Conservation (phyloP, 2,329 filamentous ascomycete species). For the Alternaria ethzedia region DNA sequence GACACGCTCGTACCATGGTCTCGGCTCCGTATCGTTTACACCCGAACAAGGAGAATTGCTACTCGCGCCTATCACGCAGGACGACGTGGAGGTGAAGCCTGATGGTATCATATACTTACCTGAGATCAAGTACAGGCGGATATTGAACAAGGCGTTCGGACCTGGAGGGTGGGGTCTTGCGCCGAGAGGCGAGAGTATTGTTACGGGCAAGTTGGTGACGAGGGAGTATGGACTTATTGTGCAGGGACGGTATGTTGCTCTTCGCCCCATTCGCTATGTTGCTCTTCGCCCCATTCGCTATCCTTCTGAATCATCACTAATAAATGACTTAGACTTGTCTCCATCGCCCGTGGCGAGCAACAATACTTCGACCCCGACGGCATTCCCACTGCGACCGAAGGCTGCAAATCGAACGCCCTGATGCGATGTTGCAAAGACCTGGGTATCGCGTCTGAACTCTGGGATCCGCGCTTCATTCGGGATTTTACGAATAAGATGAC, state of each 20-base stretch:
- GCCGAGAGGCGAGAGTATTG: conserved; percentile 82
- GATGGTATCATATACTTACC: conserved; percentile 96
- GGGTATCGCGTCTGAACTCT: conserved; percentile 91
- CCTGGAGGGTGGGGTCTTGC: conserved; percentile 96
- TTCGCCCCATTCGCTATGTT: neutral
- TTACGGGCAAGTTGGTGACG: conserved; percentile 81
- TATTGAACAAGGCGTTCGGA: conserved; percentile 89
- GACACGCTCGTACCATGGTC: conserved; percentile 82
- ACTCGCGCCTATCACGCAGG: conserved; percentile 67
- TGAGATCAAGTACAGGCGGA: conserved; percentile 96
- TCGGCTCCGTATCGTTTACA: conserved; percentile 73
- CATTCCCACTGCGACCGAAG: conserved; percentile 92
- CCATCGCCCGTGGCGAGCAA: conserved; percentile 92
- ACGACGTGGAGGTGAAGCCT: conserved; percentile 95
- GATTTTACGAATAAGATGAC: conserved; percentile 77
- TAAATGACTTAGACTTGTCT: conserved; percentile 75
- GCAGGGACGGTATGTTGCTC: conserved; percentile 74
- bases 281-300: neutral
- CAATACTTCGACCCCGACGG: conserved; percentile 89
- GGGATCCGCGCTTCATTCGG: conserved; percentile 92
- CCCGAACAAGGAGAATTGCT: conserved; percentile 73
- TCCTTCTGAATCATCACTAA: too few species aligned
- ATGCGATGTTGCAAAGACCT: conserved; percentile 99
- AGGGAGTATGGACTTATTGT: conserved; percentile 92
- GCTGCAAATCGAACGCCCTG: conserved; percentile 95